A percentile compares a stretch with the other conserved stretches of the same genome.
These are phyloP conservation scores for Lecanicillium sp. DNA, from an alignment of 2,329 filamentous ascomycete genomes.

Conservation along the genomic window DNA sequence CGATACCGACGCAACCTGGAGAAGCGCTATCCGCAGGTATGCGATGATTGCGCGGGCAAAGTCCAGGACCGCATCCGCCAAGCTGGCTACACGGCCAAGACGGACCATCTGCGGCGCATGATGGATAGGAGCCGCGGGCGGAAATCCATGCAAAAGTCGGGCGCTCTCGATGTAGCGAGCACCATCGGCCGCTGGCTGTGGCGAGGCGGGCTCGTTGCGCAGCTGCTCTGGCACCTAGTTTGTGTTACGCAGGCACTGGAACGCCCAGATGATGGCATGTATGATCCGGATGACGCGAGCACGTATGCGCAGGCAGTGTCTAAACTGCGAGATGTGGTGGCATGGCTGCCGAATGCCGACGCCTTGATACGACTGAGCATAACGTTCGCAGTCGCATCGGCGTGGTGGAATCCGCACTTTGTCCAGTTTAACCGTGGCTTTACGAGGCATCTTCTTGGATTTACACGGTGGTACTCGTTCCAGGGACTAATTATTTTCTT, in stretches of 20 bases:
- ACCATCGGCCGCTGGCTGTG: conserved; percentile 37
- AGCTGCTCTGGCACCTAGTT: conserved; percentile 44
- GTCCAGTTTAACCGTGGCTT: conserved; percentile 53
- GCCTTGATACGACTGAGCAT: conserved; percentile 40
- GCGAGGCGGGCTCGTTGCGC: conserved; percentile 37
- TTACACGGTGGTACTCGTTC: conserved; percentile 58
- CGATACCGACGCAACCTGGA: conserved; percentile 68
- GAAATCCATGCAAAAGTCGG: conserved; percentile 20
- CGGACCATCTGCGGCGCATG: conserved; percentile 70
- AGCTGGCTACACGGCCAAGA: conserved; percentile 73
- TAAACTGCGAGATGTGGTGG: conserved; percentile 12
- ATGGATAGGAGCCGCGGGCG: conserved; percentile 55
- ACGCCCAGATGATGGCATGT: conserved; percentile 20
- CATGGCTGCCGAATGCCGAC: conserved; percentile 31
- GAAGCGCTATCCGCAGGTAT: conserved; percentile 81
- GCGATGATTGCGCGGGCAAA: conserved; percentile 66
- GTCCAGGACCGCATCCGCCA: conserved; percentile 63
- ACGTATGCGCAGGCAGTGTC: conserved; percentile 9
- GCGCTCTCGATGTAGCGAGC: conserved; percentile 35
- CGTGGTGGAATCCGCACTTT: conserved; percentile 65
- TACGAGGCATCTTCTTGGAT: conserved; percentile 50
- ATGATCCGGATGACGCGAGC: conserved; percentile 24
- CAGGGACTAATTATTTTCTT: conserved; percentile 52
- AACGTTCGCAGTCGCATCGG: conserved; percentile 39
- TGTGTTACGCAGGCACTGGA: conserved; percentile 18